These are phyloP conservation scores for Porcisia deanei DNA, from an alignment of 208 protist species.

Conservation along the genomic window DNA sequence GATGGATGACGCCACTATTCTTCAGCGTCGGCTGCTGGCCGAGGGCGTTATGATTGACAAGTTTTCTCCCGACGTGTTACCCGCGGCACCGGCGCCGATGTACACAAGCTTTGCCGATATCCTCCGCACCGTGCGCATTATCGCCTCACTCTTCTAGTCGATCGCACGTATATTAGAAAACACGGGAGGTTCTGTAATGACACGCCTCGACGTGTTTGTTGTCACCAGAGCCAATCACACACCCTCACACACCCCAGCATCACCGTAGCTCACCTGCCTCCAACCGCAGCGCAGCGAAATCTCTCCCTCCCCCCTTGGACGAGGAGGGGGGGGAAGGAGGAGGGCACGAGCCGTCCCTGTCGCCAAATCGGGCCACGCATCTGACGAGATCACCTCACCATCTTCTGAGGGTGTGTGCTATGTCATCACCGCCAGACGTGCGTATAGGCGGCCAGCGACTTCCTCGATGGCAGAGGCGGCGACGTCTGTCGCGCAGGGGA, in stretches of 20 bases:
- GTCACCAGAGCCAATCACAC: no score
- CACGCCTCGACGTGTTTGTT: no score
- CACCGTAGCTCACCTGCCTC: no score
- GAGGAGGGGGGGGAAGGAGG: neutral
- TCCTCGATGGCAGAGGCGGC: neutral
- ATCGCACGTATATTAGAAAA: neutral
- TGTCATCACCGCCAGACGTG: neutral
- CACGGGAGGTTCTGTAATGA: neutral
- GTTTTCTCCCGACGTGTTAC: constrained; percentile 66
- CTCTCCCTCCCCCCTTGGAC: neutral
- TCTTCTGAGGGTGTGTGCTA: neutral
- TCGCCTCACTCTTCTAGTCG: constrained; percentile 45
- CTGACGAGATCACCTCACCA: neutral
- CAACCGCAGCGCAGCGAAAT: neutral
- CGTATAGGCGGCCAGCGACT: neutral
- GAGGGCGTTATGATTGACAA: constrained; percentile 59
- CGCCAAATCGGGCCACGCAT: neutral
- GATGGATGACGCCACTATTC: constrained; percentile 41
- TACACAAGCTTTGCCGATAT: constrained; percentile 95
- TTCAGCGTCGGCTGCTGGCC: constrained; percentile 53
- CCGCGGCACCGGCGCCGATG: constrained; percentile 83
- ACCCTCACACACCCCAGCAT: no score
- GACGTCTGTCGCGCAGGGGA: neutral
- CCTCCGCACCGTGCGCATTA: constrained; percentile 50
- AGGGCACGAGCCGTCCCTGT: neutral